Conservation (phyloP, 1,139 yeast species). For the Lodderomyces orthopsilosis region DNA sequence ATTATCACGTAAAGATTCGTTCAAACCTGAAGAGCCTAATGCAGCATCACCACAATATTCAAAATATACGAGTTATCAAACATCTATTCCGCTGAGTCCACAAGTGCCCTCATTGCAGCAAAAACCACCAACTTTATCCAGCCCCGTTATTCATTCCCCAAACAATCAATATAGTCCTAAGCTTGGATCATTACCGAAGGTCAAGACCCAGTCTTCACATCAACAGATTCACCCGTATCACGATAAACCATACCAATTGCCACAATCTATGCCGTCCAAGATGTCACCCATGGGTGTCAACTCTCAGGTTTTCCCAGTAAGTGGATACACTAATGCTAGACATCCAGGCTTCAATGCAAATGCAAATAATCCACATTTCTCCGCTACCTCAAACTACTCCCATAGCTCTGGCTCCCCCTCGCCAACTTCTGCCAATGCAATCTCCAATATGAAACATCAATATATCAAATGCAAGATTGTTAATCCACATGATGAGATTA, state of each 20-base stretch:
- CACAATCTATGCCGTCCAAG: conserved; percentile 2
- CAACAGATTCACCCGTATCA: conserved; percentile 1
- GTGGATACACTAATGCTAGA: conserved; percentile 1
- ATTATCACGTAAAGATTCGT: neutral
- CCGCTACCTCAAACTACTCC: neutral
- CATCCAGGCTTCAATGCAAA: neutral
- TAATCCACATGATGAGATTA: conserved; percentile 26
- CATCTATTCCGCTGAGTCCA: neutral
- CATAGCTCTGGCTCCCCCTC: neutral
- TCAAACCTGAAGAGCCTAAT: neutral
- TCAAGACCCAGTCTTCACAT: neutral
- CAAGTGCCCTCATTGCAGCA: neutral
- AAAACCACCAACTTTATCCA: neutral
- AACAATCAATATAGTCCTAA: neutral
- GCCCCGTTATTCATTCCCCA: neutral
- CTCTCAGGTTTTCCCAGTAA: conserved; percentile 5
- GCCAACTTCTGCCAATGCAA: neutral
- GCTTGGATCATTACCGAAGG: neutral
- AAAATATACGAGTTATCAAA: neutral
- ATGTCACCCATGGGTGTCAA: conserved; percentile 10
- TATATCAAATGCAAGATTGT: conserved; percentile 29
- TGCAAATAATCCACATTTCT: neutral
- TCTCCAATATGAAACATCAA: conserved; percentile 11
- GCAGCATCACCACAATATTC: neutral
- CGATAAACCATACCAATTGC: conserved; percentile 7